Conservation (phyloP, 2,329 filamentous ascomycete species). For the Aureobasidium pullulans region DNA sequence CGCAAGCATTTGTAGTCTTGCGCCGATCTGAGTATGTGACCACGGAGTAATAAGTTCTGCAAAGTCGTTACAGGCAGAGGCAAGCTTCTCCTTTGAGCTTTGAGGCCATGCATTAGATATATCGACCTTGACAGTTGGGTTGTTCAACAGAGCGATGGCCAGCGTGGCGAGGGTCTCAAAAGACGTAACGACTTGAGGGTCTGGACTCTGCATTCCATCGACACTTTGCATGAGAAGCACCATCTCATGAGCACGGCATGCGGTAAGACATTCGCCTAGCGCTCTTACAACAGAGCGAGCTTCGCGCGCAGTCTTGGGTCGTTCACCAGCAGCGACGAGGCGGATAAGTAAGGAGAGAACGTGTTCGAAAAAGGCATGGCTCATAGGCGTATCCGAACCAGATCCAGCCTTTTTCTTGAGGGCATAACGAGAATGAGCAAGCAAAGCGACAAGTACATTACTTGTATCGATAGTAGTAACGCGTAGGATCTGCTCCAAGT, state of each 20-base stretch:
- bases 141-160: conserved; percentile 23
- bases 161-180: conserved; percentile 28
- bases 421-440: conserved; percentile 21
- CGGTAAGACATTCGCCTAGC: conserved; percentile 24
- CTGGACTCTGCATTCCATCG: conserved; percentile 21
- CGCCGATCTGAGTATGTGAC: conserved; percentile 25
- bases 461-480: conserved; percentile 19
- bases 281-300: conserved; percentile 19
- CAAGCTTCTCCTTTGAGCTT: conserved; percentile 21
- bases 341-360: conserved; percentile 25
- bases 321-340: conserved; percentile 19
- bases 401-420: background rate
- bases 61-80: conserved; percentile 25
- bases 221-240: conserved; percentile 23
- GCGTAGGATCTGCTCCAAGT: conserved; percentile 22
- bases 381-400: background rate
- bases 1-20: conserved; percentile 23
- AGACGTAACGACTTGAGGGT: conserved; percentile 19
- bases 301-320: conserved; percentile 17
- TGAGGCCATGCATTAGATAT: conserved; percentile 7
- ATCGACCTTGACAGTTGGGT: conserved; percentile 13
- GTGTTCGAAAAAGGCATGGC: conserved; percentile 25
- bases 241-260: conserved; percentile 23
- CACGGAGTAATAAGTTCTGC: conserved; percentile 27
- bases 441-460: conserved; percentile 24